Base-by-base conservation (phyloP, 1,139 yeast species). In the Insectozyma bohioensis region DNA sequence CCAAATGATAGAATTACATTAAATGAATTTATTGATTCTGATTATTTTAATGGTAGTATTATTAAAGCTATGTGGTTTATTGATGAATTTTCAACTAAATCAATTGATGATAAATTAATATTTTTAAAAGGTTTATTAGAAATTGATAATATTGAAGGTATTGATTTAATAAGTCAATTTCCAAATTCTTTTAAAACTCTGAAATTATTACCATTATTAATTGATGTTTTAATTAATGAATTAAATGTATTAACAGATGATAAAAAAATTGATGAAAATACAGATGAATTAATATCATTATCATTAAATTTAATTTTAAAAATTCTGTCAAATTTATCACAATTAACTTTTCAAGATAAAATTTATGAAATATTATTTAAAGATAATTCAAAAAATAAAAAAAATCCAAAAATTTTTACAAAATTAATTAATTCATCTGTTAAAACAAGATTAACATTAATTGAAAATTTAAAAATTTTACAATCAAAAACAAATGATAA, bases 51-150 rank as follows among this genome's bases (percentile, higher is more conserved):
- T 56, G 94, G 90, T 41, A 85, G 92, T 35, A 63, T 90, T 33
- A 80, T 92, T 35, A 83, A 85, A 51, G 83, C 95, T 3, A 72
- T 92, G 67, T 78, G 84, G 57, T 83, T 85, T 49, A 58, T 92
- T 31, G 97, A 90, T 52, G 95, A 86, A 40, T 81, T 86, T 43
- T 77, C 90, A 6, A 86, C 95, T 1, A 83, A 85, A 45, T 61
- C 81, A 2, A 62, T 69, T 3, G 73, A 75, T 10, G 97, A 90
- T 39, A 84, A 83, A 48, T 58, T 75, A 23, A 67, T 79, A 0
- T 88, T 87, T 52, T 65, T 90, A 48, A 69, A 72, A 37, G 90
- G 90, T 0, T 63, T 90, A 33, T 61, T 75, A 10, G 59, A 58
- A 24, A 26, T 31, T 2, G 54, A 51, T 26, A 36, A 29, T 6